Evolutionary conservation across 768 basidiomycete species (phyloP).

Genomic region (Boletus tylopilopsis): DNA sequence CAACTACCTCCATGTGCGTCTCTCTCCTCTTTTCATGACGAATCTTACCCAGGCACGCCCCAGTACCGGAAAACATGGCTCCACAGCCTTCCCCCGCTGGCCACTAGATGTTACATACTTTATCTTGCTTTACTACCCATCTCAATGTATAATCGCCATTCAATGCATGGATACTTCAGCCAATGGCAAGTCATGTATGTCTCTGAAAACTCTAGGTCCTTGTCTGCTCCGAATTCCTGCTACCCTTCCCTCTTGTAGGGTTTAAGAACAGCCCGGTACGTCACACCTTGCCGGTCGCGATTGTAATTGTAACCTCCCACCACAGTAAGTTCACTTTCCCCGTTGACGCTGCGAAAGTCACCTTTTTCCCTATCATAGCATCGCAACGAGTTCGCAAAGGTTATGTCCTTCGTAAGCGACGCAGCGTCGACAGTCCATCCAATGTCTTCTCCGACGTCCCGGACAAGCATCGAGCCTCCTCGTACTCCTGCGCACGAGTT

Average conservation of each 20-base stretch:
- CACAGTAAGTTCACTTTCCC: not conserved
- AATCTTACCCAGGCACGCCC: constrained; percentile 5
- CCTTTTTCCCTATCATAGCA: not conserved
- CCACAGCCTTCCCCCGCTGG: constrained; percentile 44
- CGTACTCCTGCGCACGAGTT: not conserved
- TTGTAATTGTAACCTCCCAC: constrained; percentile 1
- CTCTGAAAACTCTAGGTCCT: not conserved
- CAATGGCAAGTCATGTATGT: constrained; percentile 24
- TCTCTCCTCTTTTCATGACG: not conserved
- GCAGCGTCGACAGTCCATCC: constrained; percentile 11
- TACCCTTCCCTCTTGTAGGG: too few species aligned
- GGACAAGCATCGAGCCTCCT: constrained; percentile 5
- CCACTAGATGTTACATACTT: constrained; percentile 46
- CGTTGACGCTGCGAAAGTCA: not conserved
- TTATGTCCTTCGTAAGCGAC: constrained; percentile 19
- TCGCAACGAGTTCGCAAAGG: not conserved
- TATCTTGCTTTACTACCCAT: constrained; percentile 31
- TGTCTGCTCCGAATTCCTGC: not conserved
- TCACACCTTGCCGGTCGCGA: constrained; percentile 4
- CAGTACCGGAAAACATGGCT: constrained; percentile 56
- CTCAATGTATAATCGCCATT: constrained; percentile 36
- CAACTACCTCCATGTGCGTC: constrained; percentile 74
- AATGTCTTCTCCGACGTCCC: constrained; percentile 13
- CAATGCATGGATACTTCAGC: constrained; percentile 30
- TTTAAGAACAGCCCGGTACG: constrained; percentile 12